Percentiles rank a stretch among this genome's conserved stretches.
Evolutionary conservation across 2,329 filamentous ascomycete species (phyloP).

Genomic region (Trichophyton schoenleinii): DNA sequence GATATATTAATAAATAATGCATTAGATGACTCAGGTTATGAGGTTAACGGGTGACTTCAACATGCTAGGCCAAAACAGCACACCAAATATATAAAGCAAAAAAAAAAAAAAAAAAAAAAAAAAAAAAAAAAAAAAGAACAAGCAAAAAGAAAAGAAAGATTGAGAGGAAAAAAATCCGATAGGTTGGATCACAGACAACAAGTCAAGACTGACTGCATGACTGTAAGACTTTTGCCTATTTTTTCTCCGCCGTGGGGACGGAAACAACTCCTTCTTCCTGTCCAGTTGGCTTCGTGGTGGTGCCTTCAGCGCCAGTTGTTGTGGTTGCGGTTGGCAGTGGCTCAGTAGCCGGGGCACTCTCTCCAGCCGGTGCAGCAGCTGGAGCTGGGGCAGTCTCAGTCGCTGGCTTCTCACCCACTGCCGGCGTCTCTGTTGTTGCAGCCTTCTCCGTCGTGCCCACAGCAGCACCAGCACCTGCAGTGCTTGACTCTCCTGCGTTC

Average conservation of each 20-base stretch:
- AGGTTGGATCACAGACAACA: no score
- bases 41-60: background rate
- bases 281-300: background rate
- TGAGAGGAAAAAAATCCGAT: no score
- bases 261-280: conserved; percentile 4
- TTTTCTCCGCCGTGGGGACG: background rate
- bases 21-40: background rate
- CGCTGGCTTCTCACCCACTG: background rate
- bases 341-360: background rate
- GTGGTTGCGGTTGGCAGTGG: background rate
- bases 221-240: background rate
- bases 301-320: background rate
- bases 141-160: background rate
- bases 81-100: background rate
- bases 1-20: background rate
- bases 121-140: background rate
- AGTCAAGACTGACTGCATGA: no score
- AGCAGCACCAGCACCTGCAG: background rate
- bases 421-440: background rate
- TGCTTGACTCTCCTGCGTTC: background rate
- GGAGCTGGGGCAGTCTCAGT: background rate
- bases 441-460: background rate
- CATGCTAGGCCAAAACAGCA: background rate
- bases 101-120: background rate
- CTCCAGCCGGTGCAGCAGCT: background rate